Base-by-base conservation (phyloP, 2,329 filamentous ascomycete species). In the Lachnellula occidentalis region DNA sequence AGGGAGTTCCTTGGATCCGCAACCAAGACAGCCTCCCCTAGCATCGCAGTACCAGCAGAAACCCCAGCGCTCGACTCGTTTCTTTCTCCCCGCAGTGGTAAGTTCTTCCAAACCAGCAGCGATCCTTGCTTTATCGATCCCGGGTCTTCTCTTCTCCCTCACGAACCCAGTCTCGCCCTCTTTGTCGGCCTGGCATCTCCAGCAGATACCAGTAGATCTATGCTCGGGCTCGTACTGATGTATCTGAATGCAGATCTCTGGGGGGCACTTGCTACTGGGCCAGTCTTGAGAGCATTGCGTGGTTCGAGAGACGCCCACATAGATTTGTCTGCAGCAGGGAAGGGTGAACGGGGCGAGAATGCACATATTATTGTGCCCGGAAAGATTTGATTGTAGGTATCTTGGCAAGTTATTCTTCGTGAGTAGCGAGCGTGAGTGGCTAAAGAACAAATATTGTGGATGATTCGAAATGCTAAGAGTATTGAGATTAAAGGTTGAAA, bases 261-360 rank as follows among this genome's bases (percentile, higher is more conserved):
- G 31, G 4, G 62, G 61, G 31, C 66, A 68, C 55, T 66, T 67
- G 5, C 50, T 51, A 12, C 55, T 56, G 9, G 63, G 64, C 64
- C 63, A 67, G 17, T 51, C 49, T 3, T 56, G 57, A 2, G 64
- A 58, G 43, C 66, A 67, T 31, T 55, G 61, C 1, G 60, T 55
- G 14, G 63, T 21, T 48, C 52, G 58, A 1, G 48, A 42, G 31
- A 66, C 49, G n/a, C 56, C 41, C 31, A 66, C 60, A 42, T 67
- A 67, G 12, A 56, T 54, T 43, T 57, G 55, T 12, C 56, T 45
- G 54, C 66, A 67, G 57, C 65, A 66, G 14, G 57, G 49, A 15
- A 57, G 49, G n/a, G 51, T 62, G 45, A 62, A 61, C 14, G 63
- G 60, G 8, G 45, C 50, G 22, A 67, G 36, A 45, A 60, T 51